Conservation (phyloP, 306 rosid genomes). For the Dryas octopetala region DNA sequence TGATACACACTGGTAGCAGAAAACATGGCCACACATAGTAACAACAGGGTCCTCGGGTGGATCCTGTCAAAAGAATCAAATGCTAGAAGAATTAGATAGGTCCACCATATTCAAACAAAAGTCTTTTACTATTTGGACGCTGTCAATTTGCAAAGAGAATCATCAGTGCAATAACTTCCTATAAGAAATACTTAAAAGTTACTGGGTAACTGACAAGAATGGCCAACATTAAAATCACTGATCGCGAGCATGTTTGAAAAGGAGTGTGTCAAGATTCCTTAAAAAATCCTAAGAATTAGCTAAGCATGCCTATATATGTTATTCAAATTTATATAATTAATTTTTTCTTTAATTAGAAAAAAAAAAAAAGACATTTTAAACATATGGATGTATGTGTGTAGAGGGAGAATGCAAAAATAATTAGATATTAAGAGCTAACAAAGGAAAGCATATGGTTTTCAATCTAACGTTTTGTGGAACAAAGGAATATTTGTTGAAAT, state of each 20-base stretch:
- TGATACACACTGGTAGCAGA: slow-evolving; percentile 88
- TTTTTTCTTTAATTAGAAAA: no score
- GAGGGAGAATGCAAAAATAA: no score
- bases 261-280: neutral
- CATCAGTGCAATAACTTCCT: neutral
- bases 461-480: no score
- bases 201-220: no score
- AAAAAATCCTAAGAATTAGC: neutral
- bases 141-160: neutral
- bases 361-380: no score
- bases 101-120: neutral
- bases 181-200: neutral
- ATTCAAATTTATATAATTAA: neutral
- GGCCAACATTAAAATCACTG: no score
- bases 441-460: no score
- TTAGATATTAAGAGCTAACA: neutral
- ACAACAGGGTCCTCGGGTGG: slow-evolving; percentile 83
- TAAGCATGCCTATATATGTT: neutral
- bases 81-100: slow-evolving; percentile 31
- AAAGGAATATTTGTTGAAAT: neutral
- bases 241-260: no score
- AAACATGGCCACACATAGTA: slow-evolving; percentile 90
- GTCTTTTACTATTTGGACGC: neutral
- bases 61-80: slow-evolving; percentile 63
- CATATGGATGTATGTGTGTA: no score